Conservation (phyloP, 148 eudicot species). For the Chenopodium berlandieri region DNA sequence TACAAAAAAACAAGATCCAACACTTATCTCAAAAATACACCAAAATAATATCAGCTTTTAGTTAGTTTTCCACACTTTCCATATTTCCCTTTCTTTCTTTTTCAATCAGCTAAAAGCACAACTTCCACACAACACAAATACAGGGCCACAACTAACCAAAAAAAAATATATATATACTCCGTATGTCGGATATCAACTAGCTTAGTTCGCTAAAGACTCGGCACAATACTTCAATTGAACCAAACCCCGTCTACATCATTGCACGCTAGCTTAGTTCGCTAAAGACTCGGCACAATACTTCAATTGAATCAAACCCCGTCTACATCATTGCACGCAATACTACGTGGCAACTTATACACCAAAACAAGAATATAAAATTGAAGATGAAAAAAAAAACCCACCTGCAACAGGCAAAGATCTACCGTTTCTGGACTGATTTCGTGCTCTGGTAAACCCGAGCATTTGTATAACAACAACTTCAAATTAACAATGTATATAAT, state of each 20-base stretch:
- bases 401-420: slow-evolving; percentile 18
- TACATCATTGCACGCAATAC: neutral
- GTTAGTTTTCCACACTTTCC: neutral
- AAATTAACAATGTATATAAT: neutral
- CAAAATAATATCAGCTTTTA: neutral
- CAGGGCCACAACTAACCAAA: neutral
- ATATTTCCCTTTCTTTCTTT: neutral
- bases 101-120: neutral
- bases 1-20: neutral
- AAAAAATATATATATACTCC: no score
- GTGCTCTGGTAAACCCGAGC: slow-evolving; percentile 5
- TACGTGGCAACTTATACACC: neutral
- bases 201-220: neutral
- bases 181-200: neutral
- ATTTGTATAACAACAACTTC: slow-evolving; percentile 7
- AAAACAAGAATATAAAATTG: neutral
- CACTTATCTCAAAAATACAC: neutral
- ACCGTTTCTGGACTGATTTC: slow-evolving; percentile 14
- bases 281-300: neutral
- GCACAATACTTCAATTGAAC: no score
- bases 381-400: neutral
- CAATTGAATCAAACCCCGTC: neutral
- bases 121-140: neutral
- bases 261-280: neutral
- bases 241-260: neutral